Conservation (phyloP, 129 eudicot genomes). For the Centella asiatica region DNA sequence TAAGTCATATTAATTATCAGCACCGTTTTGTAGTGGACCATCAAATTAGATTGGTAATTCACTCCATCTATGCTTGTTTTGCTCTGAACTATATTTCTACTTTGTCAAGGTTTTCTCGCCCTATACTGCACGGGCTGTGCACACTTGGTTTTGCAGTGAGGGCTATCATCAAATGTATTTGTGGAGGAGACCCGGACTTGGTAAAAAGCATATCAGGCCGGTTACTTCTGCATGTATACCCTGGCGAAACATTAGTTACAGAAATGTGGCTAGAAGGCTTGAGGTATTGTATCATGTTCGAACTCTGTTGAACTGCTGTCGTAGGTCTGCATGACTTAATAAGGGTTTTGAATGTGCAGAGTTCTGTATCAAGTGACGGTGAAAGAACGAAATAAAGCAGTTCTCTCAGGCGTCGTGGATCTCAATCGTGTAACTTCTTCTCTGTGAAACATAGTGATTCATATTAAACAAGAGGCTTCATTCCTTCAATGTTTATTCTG, state of each 20-base stretch:
- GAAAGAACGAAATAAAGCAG: conserved; percentile 73
- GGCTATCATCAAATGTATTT: conserved; percentile 59
- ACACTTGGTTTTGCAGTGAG: conserved; percentile 91
- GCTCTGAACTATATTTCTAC: neutral
- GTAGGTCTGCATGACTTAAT: neutral
- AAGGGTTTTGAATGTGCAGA: conserved; percentile 35
- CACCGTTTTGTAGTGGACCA: conserved; percentile 1
- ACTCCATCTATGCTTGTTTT: neutral
- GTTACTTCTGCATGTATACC: conserved; percentile 77
- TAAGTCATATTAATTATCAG: neutral
- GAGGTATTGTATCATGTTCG: conserved; percentile 35
- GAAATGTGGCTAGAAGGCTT: conserved; percentile 93
- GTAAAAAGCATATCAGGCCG: conserved; percentile 71
- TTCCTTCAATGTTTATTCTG: neutral
- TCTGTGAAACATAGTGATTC: conserved; percentile 26
- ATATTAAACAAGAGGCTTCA: conserved; percentile 1
- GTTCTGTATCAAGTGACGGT: conserved; percentile 85
- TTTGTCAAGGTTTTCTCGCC: conserved; percentile 66
- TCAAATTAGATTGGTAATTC: conserved; percentile 3
- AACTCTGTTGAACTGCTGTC: neutral
- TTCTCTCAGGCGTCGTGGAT: conserved; percentile 75
- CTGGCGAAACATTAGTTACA: conserved; percentile 87
- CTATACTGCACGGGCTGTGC: conserved; percentile 92
- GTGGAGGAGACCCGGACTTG: conserved; percentile 70
- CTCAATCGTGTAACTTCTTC: conserved; percentile 47